These are phyloP conservation scores for Cyamopsis tetragonoloba DNA, from an alignment of 306 rosid genomes.

Conservation along the genomic window DNA sequence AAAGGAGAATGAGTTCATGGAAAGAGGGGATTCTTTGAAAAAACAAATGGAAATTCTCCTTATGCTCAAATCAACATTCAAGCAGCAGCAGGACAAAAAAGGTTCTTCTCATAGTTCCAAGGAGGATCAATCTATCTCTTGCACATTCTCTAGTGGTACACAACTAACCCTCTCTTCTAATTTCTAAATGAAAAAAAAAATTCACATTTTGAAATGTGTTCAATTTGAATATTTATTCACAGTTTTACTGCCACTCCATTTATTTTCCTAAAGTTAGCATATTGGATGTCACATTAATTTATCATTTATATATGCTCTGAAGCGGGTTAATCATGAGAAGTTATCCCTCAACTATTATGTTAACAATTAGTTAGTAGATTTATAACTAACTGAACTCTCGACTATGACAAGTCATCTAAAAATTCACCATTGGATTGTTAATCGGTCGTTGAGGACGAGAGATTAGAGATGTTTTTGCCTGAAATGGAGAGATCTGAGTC, in stretches of 20 bases:
- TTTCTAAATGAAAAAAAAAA: not conserved
- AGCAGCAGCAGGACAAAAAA: slow-evolving; percentile 40
- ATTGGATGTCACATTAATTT: not conserved
- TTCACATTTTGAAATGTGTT: not conserved
- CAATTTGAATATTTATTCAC: not conserved
- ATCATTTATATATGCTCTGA: not conserved
- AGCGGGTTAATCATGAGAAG: no score
- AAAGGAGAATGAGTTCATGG: slow-evolving; percentile 82
- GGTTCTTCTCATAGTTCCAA: slow-evolving; percentile 47
- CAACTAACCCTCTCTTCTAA: not conserved
- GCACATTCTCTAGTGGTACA: slow-evolving; percentile 76
- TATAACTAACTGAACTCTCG: no score
- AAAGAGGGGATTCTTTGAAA: slow-evolving; percentile 77
- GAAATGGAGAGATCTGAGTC: no score
- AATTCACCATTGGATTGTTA: no score
- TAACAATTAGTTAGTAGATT: no score
- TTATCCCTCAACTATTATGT: no score
- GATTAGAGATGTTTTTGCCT: no score
- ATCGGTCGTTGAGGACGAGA: no score
- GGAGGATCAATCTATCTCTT: slow-evolving; percentile 79
- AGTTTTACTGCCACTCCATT: not conserved
- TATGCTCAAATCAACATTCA: slow-evolving; percentile 57
- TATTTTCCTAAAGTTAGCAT: not conserved
- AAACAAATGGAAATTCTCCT: slow-evolving; percentile 81
- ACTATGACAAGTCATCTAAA: no score